phyloP scores from a whole-genome alignment of 371 early-diverging fungal genomes.

The Lichtheimia hyalospora region DNA sequence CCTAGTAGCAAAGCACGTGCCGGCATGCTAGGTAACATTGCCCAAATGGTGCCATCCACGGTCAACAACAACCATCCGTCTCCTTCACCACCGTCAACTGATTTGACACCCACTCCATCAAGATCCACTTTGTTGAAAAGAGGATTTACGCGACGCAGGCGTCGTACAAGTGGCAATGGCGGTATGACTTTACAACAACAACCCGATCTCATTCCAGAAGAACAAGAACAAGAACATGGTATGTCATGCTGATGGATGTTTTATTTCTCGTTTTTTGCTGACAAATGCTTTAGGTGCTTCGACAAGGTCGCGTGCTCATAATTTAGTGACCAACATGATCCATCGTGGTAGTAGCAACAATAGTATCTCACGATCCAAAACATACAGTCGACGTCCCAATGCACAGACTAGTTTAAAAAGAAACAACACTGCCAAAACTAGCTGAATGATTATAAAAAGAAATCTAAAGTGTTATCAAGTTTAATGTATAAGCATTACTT shows the following conservation, averaged over 20 bases:
- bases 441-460: neutral
- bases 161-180: constrained; percentile 1
- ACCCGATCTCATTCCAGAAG: neutral
- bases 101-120: constrained; percentile 1
- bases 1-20: constrained; percentile 55
- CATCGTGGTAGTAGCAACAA: too few species aligned
- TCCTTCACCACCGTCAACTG: neutral
- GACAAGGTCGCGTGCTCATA: neutral
- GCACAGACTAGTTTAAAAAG: constrained; percentile 3
- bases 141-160: constrained; percentile 10
- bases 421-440: neutral
- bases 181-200: neutral
- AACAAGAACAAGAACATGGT: neutral
- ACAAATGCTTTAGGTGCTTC: neutral
- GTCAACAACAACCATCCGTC: neutral
- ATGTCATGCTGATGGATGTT: neutral
- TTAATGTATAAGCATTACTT: neutral
- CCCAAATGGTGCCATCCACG: too few species aligned
- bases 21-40: constrained; percentile 27
- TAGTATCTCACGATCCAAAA: neutral
- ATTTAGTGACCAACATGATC: constrained; percentile 1
- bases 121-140: constrained; percentile 8
- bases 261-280: neutral
- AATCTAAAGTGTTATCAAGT: neutral
- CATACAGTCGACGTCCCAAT: neutral